Base-by-base conservation (phyloP, 306 rosid species). In the Cucurbita argyrosperma region DNA sequence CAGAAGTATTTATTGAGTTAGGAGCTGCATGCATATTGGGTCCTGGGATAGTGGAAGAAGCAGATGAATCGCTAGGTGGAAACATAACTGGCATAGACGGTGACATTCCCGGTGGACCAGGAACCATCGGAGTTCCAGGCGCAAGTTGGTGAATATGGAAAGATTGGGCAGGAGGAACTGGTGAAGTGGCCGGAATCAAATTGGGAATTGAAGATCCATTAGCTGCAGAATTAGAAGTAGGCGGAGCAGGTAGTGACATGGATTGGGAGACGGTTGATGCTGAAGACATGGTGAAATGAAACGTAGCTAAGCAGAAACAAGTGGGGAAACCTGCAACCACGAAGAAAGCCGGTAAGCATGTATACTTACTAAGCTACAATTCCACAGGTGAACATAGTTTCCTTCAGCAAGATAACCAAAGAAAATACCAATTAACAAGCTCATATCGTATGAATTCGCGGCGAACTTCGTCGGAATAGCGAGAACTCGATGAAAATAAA, bases 81-180 rank as follows among this genome's bases (percentile, higher is more conserved):
- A 84, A 78, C 53, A 90, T 78, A 9, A 82, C 45, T 60, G 74
- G 83, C 1, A 63, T 43, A 68, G 87, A 67, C 37, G 87, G 76
- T 37, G 83, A 65, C 78, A 84, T 85, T 81, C 98, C 94, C 39
- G 91, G 92, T 62, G 94, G 90, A 7, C 82, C 94, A 52, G 89
- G 90, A 11, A 80, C 82, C 79, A 88, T 87, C 4, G 88, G 90
- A 76, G 89, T 56, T 70, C 83, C 86, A 30, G 86, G 83, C 81
- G 80, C 69, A 78, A 88, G 79, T 46, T 77, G 80, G 75, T 77
- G 86, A 74, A 64, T 43, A 18, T 82, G 79, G 71, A 88, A 85
- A 67, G 88, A 45, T 56, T 72, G 85, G 71, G 81, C 76, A 45
- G 87, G 65, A 40, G 88, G 84, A 81, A 80, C 73, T 90, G 90